These are phyloP conservation scores for Casaregolazyma suthepensis DNA, from an alignment of 1,139 yeast genomes.

Conservation along the genomic window DNA sequence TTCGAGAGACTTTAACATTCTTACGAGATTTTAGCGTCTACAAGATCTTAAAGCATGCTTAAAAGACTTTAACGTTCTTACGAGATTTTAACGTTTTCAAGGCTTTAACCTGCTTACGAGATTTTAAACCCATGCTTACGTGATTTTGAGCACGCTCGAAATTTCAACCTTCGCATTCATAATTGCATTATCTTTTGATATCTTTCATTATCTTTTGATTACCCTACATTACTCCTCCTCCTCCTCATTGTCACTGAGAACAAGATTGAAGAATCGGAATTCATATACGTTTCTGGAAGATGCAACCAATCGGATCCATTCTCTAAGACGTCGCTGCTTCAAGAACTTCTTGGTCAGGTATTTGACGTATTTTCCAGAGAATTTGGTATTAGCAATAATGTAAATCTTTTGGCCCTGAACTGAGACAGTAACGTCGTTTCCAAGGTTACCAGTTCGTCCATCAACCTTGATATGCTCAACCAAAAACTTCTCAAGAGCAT, in stretches of 20 bases:
- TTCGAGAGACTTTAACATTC: too few relatives aligned
- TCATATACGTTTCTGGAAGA: constrained; percentile 94
- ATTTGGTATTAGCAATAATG: constrained; percentile 86
- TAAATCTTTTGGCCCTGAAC: constrained; percentile 77
- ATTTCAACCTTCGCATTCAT: neutral
- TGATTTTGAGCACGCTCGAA: neutral
- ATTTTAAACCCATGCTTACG: too few relatives aligned
- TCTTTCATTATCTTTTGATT: neutral
- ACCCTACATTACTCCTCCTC: constrained; percentile 39
- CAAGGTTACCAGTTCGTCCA: constrained; percentile 93
- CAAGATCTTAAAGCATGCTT: too few relatives aligned
- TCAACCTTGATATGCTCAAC: constrained; percentile 99
- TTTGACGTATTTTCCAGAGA: constrained; percentile 99
- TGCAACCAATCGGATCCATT: constrained; percentile 99
- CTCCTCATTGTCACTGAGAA: constrained; percentile 94
- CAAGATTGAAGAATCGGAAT: constrained; percentile 99
- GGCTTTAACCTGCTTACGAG: too few relatives aligned
- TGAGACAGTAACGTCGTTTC: constrained; percentile 86
- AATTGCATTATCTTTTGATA: neutral
- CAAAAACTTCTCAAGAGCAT: constrained; percentile 96
- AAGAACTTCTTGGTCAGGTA: constrained; percentile 99
- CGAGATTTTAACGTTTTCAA: too few relatives aligned
- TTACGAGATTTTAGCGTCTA: too few relatives aligned
- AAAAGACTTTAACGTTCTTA: too few relatives aligned
- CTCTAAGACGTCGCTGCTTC: constrained; percentile 97